Evolutionary conservation across 2,329 filamentous ascomycete species (phyloP).

Genomic region (Acrodontium crateriforme): DNA sequence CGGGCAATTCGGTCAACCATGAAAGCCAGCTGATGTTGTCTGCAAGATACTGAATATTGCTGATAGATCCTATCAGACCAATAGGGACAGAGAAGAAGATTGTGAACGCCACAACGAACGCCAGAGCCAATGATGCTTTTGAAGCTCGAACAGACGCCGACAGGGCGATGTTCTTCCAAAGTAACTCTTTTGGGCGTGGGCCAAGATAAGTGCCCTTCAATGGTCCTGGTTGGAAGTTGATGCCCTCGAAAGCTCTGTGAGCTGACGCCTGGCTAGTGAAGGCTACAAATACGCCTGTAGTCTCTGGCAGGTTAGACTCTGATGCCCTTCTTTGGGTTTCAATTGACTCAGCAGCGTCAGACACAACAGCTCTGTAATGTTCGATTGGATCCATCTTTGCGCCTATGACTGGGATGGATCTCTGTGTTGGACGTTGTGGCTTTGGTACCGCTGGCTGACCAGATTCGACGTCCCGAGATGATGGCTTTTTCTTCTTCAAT

Average conservation of each 20-base stretch:
- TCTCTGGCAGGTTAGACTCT: constrained; percentile 44
- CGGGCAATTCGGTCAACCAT: constrained; percentile 20
- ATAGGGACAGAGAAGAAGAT: constrained; percentile 25
- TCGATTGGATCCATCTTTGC: constrained; percentile 88
- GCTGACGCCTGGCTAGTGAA: constrained; percentile 72
- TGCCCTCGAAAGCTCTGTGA: constrained; percentile 62
- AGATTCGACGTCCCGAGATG: constrained; percentile 7
- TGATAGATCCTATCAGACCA: constrained; percentile 20
- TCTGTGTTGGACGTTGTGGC: constrained; percentile 49
- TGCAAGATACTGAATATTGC: constrained; percentile 21
- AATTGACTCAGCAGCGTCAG: constrained; percentile 57
- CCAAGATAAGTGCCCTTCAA: constrained; percentile 30
- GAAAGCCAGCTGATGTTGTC: constrained; percentile 15
- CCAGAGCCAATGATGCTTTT: constrained; percentile 17
- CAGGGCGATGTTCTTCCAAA: constrained; percentile 33
- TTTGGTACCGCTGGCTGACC: constrained; percentile 11
- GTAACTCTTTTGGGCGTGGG: constrained; percentile 31
- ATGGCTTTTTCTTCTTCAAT: constrained; percentile 7
- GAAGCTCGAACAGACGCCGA: constrained; percentile 15
- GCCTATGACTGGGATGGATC: constrained; percentile 54
- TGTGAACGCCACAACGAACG: constrained; percentile 21
- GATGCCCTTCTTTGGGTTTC: constrained; percentile 43
- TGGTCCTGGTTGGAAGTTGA: constrained; percentile 19
- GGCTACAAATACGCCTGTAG: constrained; percentile 72
- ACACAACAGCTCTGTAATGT: constrained; percentile 63